These are phyloP conservation scores for Globisporangium cederbergense DNA, from an alignment of 352 stramenopile genomes.

Conservation along the genomic window DNA sequence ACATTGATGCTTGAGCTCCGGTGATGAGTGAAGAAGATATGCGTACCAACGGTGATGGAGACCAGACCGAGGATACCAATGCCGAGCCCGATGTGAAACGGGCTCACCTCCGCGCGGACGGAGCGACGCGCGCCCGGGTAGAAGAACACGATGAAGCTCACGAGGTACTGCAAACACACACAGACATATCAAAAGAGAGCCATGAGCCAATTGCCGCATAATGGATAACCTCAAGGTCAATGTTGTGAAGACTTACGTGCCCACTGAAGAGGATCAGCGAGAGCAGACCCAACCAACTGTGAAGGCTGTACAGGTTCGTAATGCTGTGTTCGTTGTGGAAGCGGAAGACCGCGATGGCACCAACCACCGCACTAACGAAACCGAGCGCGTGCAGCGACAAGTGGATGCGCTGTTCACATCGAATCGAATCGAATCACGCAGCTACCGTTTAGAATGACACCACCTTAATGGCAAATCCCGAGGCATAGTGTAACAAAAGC, in stretches of 20 bases:
- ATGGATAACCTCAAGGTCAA: no score
- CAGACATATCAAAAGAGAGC: neutral
- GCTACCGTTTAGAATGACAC: no score
- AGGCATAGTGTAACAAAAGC: neutral
- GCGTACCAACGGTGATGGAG: conserved; percentile 47
- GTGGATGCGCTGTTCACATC: conserved; percentile 51
- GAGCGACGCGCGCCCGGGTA: conserved; percentile 54
- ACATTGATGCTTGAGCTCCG: no score
- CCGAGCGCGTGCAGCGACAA: conserved; percentile 62
- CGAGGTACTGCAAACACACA: conserved; percentile 38
- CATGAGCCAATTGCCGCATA: neutral
- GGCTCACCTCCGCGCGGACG: conserved; percentile 38
- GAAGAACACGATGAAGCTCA: conserved; percentile 70
- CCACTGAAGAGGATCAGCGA: conserved; percentile 52
- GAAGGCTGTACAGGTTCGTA: conserved; percentile 83
- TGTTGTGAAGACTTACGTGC: conserved; percentile 27
- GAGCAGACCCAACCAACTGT: conserved; percentile 82
- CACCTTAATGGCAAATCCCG: no score
- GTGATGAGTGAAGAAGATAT: no score
- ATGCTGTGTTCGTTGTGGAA: conserved; percentile 87
- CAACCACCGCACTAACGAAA: conserved; percentile 53
- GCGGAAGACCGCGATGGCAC: conserved; percentile 70
- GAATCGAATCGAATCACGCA: neutral
- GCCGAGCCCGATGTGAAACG: conserved; percentile 70
- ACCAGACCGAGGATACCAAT: conserved; percentile 62